Conservation (phyloP, 2,329 filamentous ascomycete species). For the Colletotrichum sp. region DNA sequence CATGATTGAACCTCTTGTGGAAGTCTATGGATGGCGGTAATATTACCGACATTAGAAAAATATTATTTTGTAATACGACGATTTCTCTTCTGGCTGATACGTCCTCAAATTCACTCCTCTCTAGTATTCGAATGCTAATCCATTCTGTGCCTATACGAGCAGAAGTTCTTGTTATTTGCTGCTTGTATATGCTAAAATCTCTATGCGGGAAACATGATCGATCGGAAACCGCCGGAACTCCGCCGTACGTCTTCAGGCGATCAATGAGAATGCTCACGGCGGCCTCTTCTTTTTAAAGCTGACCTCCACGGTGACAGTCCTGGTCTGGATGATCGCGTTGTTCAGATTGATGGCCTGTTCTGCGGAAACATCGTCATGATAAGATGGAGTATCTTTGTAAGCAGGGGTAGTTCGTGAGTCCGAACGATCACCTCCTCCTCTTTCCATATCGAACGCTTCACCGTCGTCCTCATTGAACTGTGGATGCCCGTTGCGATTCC, state of each 20-base stretch:
- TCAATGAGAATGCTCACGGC: neutral
- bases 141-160: neutral
- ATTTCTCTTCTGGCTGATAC: neutral
- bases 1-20: neutral
- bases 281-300: neutral
- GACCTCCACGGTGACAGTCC: conserved; percentile 5
- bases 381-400: neutral
- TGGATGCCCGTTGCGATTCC: neutral
- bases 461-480: neutral
- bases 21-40: neutral
- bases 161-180: neutral
- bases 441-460: neutral
- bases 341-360: neutral
- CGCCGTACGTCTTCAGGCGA: neutral
- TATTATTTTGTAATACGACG: neutral
- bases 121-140: neutral
- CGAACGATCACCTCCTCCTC: neutral
- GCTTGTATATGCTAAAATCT: neutral
- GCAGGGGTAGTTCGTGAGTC: neutral
- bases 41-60: neutral
- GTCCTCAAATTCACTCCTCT: neutral
- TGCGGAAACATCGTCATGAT: neutral
- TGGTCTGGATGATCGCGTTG: conserved; percentile 5
- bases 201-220: neutral
- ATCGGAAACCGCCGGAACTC: neutral